Evolutionary conservation across 345 rosid species (phyloP).

Genomic region (Gossypium mustelinum): DNA sequence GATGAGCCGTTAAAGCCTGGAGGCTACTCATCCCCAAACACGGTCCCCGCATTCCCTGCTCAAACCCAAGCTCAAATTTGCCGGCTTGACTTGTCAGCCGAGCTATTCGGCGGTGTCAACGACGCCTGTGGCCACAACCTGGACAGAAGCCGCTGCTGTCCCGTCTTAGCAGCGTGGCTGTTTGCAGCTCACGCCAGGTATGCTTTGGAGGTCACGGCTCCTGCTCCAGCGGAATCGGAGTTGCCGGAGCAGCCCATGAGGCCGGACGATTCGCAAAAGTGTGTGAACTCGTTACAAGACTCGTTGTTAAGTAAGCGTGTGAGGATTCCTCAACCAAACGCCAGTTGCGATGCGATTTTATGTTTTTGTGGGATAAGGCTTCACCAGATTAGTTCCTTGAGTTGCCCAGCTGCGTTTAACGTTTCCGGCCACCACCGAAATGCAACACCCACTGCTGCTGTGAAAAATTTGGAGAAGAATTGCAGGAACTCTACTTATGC

Average conservation of each 20-base stretch:
- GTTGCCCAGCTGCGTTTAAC: constrained; percentile 94
- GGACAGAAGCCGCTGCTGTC: constrained; percentile 93
- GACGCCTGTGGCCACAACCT: constrained; percentile 83
- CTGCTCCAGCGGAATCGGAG: constrained; percentile 43
- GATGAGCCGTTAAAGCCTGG: constrained; percentile 41
- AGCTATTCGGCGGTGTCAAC: constrained; percentile 93
- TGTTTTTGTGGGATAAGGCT: constrained; percentile 97
- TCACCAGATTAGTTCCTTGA: constrained; percentile 87
- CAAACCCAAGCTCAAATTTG: constrained; percentile 66
- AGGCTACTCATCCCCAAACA: constrained; percentile 41
- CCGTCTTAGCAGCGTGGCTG: constrained; percentile 94
- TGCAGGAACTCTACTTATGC: constrained; percentile 84
- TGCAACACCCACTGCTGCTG: constrained; percentile 89
- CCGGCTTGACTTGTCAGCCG: constrained; percentile 85
- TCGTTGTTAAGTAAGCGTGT: constrained; percentile 74
- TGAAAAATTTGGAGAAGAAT: constrained; percentile 76
- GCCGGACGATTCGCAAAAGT: constrained; percentile 95
- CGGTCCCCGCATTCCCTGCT: constrained; percentile 83
- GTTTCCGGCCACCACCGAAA: constrained; percentile 56
- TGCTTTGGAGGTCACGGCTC: constrained; percentile 68
- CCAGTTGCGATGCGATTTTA: constrained; percentile 76
- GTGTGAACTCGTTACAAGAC: constrained; percentile 81
- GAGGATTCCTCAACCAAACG: constrained; percentile 76
- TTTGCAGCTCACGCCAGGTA: constrained; percentile 91
- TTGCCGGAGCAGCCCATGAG: constrained; percentile 72